Evolutionary conservation across 2,329 filamentous ascomycete species (phyloP).

Genomic region (Hypoxylon sp.): DNA sequence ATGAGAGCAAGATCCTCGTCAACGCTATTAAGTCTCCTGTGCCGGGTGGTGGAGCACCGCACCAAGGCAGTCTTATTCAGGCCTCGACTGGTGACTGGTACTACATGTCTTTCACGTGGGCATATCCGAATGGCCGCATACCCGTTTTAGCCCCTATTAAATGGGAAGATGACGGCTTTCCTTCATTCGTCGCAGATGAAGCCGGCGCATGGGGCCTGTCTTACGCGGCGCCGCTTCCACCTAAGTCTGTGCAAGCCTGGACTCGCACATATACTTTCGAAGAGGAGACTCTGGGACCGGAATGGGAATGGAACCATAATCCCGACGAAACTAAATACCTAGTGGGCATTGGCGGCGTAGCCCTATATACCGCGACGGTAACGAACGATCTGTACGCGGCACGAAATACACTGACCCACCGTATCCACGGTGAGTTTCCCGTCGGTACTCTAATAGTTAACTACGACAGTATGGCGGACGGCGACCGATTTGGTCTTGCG

Average conservation of each 20-base stretch:
- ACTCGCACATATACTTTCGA: slow-evolving; percentile 63
- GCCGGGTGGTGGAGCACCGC: slow-evolving; percentile 60
- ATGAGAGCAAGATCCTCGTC: slow-evolving; percentile 62
- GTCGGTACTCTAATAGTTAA: slow-evolving; percentile 67
- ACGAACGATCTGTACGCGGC: slow-evolving; percentile 66
- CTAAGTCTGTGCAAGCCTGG: slow-evolving; percentile 49
- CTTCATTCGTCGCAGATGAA: slow-evolving; percentile 60
- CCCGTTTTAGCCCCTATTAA: slow-evolving; percentile 70
- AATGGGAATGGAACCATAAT: slow-evolving; percentile 76
- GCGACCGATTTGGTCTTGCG: slow-evolving; percentile 67
- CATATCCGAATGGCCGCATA: slow-evolving; percentile 69
- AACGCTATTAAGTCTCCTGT: slow-evolving; percentile 61
- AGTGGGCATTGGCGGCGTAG: slow-evolving; percentile 60
- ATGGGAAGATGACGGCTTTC: slow-evolving; percentile 68
- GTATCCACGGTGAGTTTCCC: slow-evolving; percentile 62
- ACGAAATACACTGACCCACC: slow-evolving; percentile 64
- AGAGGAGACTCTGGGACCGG: slow-evolving; percentile 58
- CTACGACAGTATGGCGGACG: slow-evolving; percentile 63
- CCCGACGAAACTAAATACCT: slow-evolving; percentile 65
- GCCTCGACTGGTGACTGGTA: slow-evolving; percentile 69
- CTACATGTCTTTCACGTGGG: slow-evolving; percentile 70
- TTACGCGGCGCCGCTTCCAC: slow-evolving; percentile 58
- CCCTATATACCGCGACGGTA: slow-evolving; percentile 64
- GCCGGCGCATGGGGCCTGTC: slow-evolving; percentile 62
- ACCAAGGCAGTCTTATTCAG: slow-evolving; percentile 71